Evolutionary conservation across 345 rosid genomes (phyloP), one percentile per base, ranked within the genome.

Genomic region (Ceriops zippeliana): DNA sequence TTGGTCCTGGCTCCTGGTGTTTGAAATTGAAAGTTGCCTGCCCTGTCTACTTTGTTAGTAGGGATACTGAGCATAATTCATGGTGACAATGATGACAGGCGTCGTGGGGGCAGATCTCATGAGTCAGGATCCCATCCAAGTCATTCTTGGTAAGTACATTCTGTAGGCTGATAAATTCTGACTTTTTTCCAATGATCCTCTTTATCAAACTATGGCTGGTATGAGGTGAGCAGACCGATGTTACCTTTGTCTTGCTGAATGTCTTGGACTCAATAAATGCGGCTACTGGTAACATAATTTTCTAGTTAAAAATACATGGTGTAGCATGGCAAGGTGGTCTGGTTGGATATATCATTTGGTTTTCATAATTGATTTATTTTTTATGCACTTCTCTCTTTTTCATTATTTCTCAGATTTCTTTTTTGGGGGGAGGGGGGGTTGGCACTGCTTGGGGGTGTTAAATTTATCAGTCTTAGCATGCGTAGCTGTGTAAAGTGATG

Each of bases 51-150:
- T 73, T 19, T 68, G 26, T 37, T 66, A 47, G 53, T 32, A 68
- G 58, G 62, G 46, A 46, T 61, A 38, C 22, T 84, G 66, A 79
- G 56, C 66, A 38, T 57, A 62, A 62, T 42, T 61, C 46, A 67
- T 84, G 68, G 57, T 77, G 66, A 63, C 84, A 95, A 98, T 72
- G 99, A 91, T 52, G 93, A 95, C 76, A 83, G 86, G 65, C 87
- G 96, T 20, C 88, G 96, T 70, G 83, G 91, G 30, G 81, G 97
- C 75, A 85, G 97, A 65, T 84, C 93, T 51, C 91, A 78, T 80
- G 86, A 76, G 78, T 70, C 97, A 30, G 97, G 93, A 70, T 81
- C 90, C 84, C 72, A 72, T 79, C 96, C 97, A 19, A 61, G 81
- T 20, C 93, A 95, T 84, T 78, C 91, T 64, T 84, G 88, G 73